Percentiles rank a stretch among this genome's conserved stretches.
Evolutionary conservation across 495 filamentous ascomycete species (phyloP).

Genomic region (Ascodesmis nigricans): DNA sequence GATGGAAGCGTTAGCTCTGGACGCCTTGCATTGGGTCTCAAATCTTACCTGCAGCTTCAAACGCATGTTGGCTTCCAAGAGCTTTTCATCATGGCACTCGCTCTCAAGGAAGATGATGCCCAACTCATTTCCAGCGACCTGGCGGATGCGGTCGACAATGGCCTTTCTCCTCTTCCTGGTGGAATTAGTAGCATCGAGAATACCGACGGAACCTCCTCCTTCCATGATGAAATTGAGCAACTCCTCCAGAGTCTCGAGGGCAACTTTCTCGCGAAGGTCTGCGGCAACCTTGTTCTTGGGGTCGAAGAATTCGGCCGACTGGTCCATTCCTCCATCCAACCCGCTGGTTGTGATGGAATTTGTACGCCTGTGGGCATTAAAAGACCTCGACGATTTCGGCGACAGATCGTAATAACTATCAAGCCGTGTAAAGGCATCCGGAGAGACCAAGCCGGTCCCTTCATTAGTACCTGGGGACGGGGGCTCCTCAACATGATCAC

Average conservation of each 20-base stretch:
- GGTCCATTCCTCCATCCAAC: conserved; percentile 41
- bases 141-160: conserved; percentile 60
- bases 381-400: too few species aligned
- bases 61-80: conserved; percentile 92
- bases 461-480: too few species aligned
- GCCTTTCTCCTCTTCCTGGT: conserved; percentile 65
- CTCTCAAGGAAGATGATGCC: conserved; percentile 88
- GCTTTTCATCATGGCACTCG: conserved; percentile 58
- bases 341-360: conserved; percentile 8
- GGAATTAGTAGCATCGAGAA: conserved; percentile 76
- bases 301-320: conserved; percentile 86
- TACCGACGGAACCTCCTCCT: conserved; percentile 77
- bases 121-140: conserved; percentile 61
- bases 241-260: conserved; percentile 79
- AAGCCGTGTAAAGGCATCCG: too few species aligned
- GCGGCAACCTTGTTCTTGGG: conserved; percentile 66
- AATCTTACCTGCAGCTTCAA: conserved; percentile 41
- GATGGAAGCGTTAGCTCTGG: too few species aligned
- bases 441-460: too few species aligned
- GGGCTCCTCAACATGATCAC: too few species aligned
- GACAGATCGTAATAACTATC: too few species aligned
- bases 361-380: conserved; percentile 9
- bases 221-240: conserved; percentile 68
- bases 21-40: too few species aligned
- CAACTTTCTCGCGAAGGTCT: conserved; percentile 70